Conservation (phyloP, 139 green algal species). For the Parachlorella kessleri region DNA sequence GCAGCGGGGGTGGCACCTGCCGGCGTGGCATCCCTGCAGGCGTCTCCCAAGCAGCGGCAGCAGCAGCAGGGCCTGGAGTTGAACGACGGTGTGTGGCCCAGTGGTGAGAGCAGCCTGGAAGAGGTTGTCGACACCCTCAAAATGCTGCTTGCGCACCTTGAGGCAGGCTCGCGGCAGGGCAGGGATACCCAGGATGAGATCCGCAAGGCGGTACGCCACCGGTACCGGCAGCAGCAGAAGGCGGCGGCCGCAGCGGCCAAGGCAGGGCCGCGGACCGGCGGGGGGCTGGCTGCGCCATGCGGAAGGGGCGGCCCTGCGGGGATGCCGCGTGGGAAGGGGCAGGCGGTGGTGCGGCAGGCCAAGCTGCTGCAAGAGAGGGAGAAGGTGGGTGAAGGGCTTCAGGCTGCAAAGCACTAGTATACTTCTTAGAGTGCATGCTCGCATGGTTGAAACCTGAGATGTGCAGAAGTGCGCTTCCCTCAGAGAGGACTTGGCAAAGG, state of each 20-base stretch:
- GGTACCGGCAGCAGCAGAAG: too few species aligned
- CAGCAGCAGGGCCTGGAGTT: neutral
- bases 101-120: neutral
- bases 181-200: neutral
- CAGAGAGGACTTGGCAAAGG: too few species aligned
- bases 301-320: neutral
- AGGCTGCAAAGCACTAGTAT: neutral
- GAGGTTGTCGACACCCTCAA: neutral
- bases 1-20: neutral
- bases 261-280: too few species aligned
- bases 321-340: too few species aligned
- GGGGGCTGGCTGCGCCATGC: neutral
- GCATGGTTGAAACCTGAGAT: too few species aligned
- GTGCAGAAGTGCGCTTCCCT: too few species aligned
- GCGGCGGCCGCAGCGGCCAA: too few species aligned
- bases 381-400: neutral
- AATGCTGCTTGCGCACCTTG: neutral
- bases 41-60: neutral
- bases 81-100: neutral
- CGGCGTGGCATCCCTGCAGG: neutral
- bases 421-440: too few species aligned
- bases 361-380: neutral
- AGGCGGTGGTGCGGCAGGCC: neutral
- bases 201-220: too few species aligned
- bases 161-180: neutral